phyloP scores from a whole-genome alignment of 306 rosid species.

The Dalbergia oliveri region DNA sequence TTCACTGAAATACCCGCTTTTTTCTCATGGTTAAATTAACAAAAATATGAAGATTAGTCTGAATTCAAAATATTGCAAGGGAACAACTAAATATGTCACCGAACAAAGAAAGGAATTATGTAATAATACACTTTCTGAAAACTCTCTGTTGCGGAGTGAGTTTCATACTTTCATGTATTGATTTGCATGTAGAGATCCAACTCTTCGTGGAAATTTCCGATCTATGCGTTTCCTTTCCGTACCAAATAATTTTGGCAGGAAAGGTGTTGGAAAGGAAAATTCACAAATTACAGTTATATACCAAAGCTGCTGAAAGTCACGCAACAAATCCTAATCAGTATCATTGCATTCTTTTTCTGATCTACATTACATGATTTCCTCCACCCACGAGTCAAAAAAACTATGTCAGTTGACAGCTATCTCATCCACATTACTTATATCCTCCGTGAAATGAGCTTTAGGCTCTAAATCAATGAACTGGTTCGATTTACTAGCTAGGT shows the following conservation, averaged over 20 bases:
- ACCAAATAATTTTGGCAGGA: slow-evolving; percentile 14
- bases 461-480: slow-evolving; percentile 99
- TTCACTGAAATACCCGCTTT: too few species aligned
- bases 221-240: neutral
- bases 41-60: neutral
- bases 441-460: slow-evolving; percentile 71
- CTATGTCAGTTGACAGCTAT: slow-evolving; percentile 62
- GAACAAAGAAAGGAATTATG: neutral
- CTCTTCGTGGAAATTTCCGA: slow-evolving; percentile 2
- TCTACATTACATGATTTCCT: slow-evolving; percentile 39
- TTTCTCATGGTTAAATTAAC: too few species aligned
- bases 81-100: neutral
- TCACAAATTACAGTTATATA: slow-evolving; percentile 32
- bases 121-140: neutral
- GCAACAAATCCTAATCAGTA: slow-evolving; percentile 33
- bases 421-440: slow-evolving; percentile 64
- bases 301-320: slow-evolving; percentile 39
- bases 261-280: slow-evolving; percentile 1
- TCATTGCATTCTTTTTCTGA: neutral
- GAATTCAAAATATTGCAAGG: neutral
- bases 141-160: neutral
- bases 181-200: neutral
- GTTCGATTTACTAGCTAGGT: slow-evolving; percentile 94
- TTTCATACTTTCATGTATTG: neutral
- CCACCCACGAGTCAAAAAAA: slow-evolving; percentile 16